phyloP scores from a whole-genome alignment of 768 basidiomycete genomes.

The Termitomyces sp. region DNA sequence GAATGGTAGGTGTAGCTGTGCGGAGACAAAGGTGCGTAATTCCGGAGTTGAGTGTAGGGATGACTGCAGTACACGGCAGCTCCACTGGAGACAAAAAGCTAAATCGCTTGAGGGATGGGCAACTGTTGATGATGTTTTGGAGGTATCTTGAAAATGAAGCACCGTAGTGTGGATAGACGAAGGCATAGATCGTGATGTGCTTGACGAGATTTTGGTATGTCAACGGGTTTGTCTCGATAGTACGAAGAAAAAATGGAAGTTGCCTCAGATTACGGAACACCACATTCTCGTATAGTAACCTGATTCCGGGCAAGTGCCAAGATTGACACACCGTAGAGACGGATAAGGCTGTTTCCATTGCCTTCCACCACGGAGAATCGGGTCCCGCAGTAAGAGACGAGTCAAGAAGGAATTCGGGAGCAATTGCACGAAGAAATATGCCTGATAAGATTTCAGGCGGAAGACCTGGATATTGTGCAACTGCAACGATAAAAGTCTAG shows the following conservation, averaged over 20 bases:
- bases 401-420: neutral
- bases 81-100: neutral
- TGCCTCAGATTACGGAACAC: neutral
- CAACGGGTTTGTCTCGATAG: neutral
- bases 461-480: neutral
- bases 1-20: neutral
- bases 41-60: neutral
- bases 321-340: neutral
- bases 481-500: neutral
- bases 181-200: neutral
- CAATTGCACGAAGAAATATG: neutral
- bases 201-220: neutral
- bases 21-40: neutral
- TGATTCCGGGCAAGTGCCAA: neutral
- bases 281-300: neutral
- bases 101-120: neutral
- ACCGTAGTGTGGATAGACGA: neutral
- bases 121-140: neutral
- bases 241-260: neutral
- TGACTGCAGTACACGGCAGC: neutral
- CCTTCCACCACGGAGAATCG: neutral
- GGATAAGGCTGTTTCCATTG: neutral
- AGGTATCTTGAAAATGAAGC: neutral
- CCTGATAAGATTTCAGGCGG: neutral
- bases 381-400: neutral